Base-by-base conservation (phyloP, 139 green algal species). In the Gonium pectorale region DNA sequence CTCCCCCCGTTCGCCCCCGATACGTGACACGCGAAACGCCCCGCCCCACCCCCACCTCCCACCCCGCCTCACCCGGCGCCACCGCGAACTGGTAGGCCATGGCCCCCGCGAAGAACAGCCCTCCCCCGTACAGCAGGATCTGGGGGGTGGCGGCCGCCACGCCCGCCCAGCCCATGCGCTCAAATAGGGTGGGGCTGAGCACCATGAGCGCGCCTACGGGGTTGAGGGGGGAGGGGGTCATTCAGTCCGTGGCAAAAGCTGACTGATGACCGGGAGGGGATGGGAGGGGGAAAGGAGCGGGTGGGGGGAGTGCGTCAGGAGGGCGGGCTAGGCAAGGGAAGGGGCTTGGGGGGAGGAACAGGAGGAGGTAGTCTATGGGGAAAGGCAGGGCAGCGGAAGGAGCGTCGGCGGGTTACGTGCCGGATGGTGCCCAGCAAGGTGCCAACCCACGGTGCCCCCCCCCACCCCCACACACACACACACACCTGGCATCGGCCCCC, bases 161-260 rank as follows among this genome's bases (percentile, higher is more conserved):
- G 40, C 94, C 95, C 15, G 64, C 70, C 96, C 96, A 98, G 17
- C 94, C 93, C 74, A 96, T 67, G 24, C 87, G 75, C 27, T 91
- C 86, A 86, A 99, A 99, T 51, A 99, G 83, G 59, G 95, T 79
- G 7, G 97, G 96, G 0, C 92, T 95, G 8, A 90, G 80, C 69
- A 90, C 80, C 78, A 84, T 84, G 29, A 84, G 78, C 78, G 67
- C 3, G 11, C 78, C 78, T 84, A 63, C 5, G 46, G 49, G 31
- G 27, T 31, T 1, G 68, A 21, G 68, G 7, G 41, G 1, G 29
- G n/a, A 22, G 3, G 37, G 1, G 38, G 66, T 41, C n/a, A n/a
- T n/a, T n/a, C n/a, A n/a, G n/a, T n/a, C n/a, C n/a, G 35, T 51
- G 5, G 21, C 35, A 59, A 40, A 15, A 3, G 54, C 19, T n/a